Evolutionary conservation across 305 asterid genomes (phyloP).

Genomic region (Fraxinus paxiana): DNA sequence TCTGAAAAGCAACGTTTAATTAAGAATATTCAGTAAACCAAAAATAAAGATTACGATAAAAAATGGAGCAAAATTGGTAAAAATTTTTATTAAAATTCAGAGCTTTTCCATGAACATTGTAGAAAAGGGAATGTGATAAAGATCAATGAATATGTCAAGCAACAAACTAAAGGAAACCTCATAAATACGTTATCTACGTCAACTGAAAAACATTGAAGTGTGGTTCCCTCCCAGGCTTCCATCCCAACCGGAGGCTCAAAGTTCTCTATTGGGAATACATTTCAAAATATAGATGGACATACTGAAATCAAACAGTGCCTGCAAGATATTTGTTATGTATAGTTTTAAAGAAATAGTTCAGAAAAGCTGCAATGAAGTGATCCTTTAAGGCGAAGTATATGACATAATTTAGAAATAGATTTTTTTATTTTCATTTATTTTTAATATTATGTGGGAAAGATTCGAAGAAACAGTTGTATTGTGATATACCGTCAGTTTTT

Average conservation of each 20-base stretch:
- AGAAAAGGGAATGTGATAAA: neutral
- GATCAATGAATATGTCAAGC: neutral
- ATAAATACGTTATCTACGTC: neutral
- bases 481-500: neutral
- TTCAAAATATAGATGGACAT: neutral
- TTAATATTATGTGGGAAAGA: neutral
- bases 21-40: neutral
- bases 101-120: neutral
- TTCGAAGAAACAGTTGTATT: neutral
- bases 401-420: neutral
- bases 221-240: neutral
- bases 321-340: neutral
- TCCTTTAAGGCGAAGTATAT: neutral
- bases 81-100: neutral
- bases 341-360: neutral
- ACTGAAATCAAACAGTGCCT: neutral
- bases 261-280: neutral
- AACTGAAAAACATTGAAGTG: neutral
- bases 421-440: neutral
- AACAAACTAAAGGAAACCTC: neutral
- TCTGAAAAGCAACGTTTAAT: slow-evolving; percentile 36
- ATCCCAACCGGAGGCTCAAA: neutral
- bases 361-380: neutral
- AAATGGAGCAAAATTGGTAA: neutral
- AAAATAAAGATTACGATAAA: neutral